Evolutionary conservation across 2,329 filamentous ascomycete genomes (phyloP), one percentile per base, ranked within the genome.

Genomic region (Epichloe glyceriae): DNA sequence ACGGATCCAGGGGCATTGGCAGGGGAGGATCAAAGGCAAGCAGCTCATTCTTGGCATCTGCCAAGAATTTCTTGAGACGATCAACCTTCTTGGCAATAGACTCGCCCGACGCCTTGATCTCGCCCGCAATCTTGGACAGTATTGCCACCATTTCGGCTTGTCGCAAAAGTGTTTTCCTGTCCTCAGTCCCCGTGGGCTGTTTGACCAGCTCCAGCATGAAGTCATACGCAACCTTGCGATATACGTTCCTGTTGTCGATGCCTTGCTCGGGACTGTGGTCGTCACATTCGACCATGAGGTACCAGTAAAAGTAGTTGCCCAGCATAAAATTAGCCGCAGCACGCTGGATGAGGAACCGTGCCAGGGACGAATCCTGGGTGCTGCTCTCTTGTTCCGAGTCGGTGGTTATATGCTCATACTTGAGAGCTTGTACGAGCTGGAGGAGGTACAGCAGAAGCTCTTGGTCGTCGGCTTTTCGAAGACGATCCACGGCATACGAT

Each of bases 231-330:
- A 98, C 87, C 59, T 91, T 89, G 30, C 87, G 85, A 66, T 95
- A 98, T 17, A 97, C 81, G 55, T 87, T 86, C 44, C 87, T 85
- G 62, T 91, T 85, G 51, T 83, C 81, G 4, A 80, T 74, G 20
- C 82, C 77, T 58, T 90, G 87, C 42, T 88, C 85, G 3, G 82
- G 80, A 56, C 85, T 89, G 53, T 76, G 73, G 64, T 96, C 91
- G 58, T 94, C 88, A 58, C 90, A 94, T 68, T 98, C 94, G 1
- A 98, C 93, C 83, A 96, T 96, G 2, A 98, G 75, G 66, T 97
- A 98, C 93, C 93, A 98, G 65, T 96, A 88, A 50, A 98, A 80
- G 68, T 94, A 95, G 64, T 95, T 98, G 33, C 91, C 93, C 1
- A 98, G 76, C 53, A 86, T 84, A 61, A 96, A 87, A 62, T 95